Evolutionary conservation across 2,329 filamentous ascomycete species (phyloP), one percentile per base, ranked within the genome.

Genomic region (Phyllosticta paracitricarpa): DNA sequence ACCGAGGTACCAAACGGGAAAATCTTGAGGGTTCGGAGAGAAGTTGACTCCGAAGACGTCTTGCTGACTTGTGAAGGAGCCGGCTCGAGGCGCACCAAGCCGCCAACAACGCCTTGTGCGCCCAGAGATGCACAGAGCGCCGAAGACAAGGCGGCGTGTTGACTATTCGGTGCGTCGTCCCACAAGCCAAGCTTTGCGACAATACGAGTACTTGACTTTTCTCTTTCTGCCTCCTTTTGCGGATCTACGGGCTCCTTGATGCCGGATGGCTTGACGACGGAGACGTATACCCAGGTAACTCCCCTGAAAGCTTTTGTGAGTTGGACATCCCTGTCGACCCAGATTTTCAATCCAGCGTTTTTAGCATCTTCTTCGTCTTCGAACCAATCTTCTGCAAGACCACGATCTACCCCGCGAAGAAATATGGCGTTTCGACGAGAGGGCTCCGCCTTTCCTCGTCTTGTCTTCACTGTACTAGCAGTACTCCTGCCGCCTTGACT

Each of bases 131-230:
- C 82, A 72, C 89, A 96, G 6, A 99, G 78, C 3, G 86, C 76
- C 0, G 86, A 83, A 1, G 94, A 97, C 25, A 99, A 78, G 1
- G 90, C 90, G 56, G 85, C 84, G 64, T 93, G 89, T 64, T 89
- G 86, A 59, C 85, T 86, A 69, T 93, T 90, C 0, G 94, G 91
- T 1, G 91, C 87, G 69, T 96, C 90, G 62, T 92, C 84, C 95
- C 94, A 99, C 1, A 84, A 77, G 51, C 83, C 78, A 3, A 97
- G 73, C 64, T 83, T 84, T 2, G 91, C 93, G 48, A 97, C 82
- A 1, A 97, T 76, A 66, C 87, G 93, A 17, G 81, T 77, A 1
- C 86, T 79, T 9, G 80, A 77, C 63, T 80, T 79, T 33, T 84
- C 77, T 66, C 82, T 78, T 68, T 88, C 76, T 67, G 76, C 81